Evolutionary conservation across 1,284 basidiomycete species (phyloP), one percentile per base, ranked within the genome.

Genomic region (Pyrrhoderma noxium): DNA sequence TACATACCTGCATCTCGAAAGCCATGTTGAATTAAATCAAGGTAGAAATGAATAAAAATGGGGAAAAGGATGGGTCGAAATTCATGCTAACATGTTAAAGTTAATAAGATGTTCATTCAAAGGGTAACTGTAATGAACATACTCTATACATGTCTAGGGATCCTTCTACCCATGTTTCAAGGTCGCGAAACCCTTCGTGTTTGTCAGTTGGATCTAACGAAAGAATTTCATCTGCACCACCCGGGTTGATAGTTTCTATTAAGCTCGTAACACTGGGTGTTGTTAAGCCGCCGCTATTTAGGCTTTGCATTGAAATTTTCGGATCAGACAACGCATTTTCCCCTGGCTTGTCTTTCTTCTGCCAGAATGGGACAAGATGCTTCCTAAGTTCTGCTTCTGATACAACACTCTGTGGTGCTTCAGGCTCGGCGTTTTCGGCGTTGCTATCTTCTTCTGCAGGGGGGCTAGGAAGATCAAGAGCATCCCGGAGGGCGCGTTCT

Each of bases 1-100:
- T 51, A 68, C 82, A 54, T 61, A 89, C 89, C 91, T 57, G 93
- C 89, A 59, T 92, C 87, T 59, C 89, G 86, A 67, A 90, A 92
- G 3, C 91, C 93, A 56, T 87, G 83, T 61, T 93, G 84, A 49
- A 98, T 85, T 45, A 99, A 77, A 65, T 98, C 94, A 34, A 99
- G 76, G 67, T 95, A 98, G 62, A 96, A 96, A 68, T 99, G 93
- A 39, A 90, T 92, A 65, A 98, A 99, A 56, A 99, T 88, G 3
- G 96, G 96, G 62, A 94, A 94, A 14, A 97, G 71, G 34, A 99
- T 85, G 35, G 93, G 91, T 56, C 89, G 75, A 58, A 99, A 88
- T 67, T 99, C 94, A 53, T 93, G 91, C 89, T 93, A 62, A 51
- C 41, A 58, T 55, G 45, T 44, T 25, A 49, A 55, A 41, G 21